Evolutionary conservation across 495 filamentous ascomycete species (phyloP).

Genomic region (Chaetomium fimeti): DNA sequence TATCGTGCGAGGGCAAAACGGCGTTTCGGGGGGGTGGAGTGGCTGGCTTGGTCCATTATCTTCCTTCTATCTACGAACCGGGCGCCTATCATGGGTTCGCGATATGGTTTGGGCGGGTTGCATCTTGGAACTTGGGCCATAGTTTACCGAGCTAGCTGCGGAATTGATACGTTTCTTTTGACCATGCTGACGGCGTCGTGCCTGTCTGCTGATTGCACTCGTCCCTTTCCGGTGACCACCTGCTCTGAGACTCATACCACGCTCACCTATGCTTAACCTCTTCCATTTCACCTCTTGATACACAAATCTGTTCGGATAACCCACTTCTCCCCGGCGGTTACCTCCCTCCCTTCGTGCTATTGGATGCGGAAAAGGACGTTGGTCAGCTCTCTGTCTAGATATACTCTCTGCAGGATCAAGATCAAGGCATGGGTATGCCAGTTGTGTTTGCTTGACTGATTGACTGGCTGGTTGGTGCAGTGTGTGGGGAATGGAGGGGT

Average conservation of each 20-base stretch:
- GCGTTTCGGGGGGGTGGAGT: neutral
- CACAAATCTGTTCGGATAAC: slow-evolving; percentile 86
- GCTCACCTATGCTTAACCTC: too few relatives aligned
- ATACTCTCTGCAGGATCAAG: neutral
- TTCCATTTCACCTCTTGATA: slow-evolving; percentile 46
- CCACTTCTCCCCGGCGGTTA: slow-evolving; percentile 85
- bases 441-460: too few relatives aligned
- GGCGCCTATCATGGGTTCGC: neutral
- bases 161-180: slow-evolving; percentile 1
- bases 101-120: neutral
- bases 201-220: neutral
- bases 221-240: too few relatives aligned
- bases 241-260: too few relatives aligned
- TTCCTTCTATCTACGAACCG: neutral
- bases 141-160: neutral
- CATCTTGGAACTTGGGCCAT: neutral
- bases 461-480: too few relatives aligned
- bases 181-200: neutral
- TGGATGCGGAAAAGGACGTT: neutral
- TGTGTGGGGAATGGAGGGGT: too few relatives aligned
- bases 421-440: neutral
- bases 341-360: slow-evolving; percentile 77
- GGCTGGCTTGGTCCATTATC: neutral
- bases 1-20: neutral
- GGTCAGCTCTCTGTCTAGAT: neutral